Percentiles rank a stretch among this genome's conserved stretches.
These are phyloP conservation scores for Imleria badia DNA, from an alignment of 768 basidiomycete genomes.

Conservation along the genomic window DNA sequence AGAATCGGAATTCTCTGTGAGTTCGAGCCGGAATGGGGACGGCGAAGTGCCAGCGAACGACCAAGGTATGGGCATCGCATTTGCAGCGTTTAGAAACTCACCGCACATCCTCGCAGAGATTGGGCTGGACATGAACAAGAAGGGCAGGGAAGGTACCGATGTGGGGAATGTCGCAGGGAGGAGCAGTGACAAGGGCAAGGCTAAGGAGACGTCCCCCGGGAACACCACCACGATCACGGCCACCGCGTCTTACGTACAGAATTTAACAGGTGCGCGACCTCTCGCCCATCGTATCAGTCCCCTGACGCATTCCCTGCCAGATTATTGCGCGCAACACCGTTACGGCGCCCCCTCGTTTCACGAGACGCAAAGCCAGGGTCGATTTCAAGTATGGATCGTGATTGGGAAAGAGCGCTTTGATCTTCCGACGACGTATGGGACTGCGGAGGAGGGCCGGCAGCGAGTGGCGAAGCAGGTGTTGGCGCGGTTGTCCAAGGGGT, in stretches of 20 bases:
- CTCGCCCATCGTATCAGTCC: neutral
- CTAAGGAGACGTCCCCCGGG: slow-evolving; percentile 3
- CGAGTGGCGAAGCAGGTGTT: slow-evolving; percentile 46
- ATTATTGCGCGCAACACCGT: slow-evolving; percentile 17
- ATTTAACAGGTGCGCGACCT: slow-evolving; percentile 13
- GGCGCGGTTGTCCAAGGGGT: slow-evolving; percentile 33
- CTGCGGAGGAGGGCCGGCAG: slow-evolving; percentile 40
- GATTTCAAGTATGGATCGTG: slow-evolving; percentile 47
- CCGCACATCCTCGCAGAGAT: neutral
- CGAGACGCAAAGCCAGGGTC: slow-evolving; percentile 19
- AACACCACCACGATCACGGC: neutral
- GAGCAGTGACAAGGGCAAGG: slow-evolving; percentile 9
- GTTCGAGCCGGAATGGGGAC: slow-evolving; percentile 24
- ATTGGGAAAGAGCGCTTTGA: slow-evolving; percentile 45
- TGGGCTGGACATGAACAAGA: neutral
- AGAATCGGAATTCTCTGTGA: slow-evolving; percentile 25
- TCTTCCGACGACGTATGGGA: slow-evolving; percentile 40
- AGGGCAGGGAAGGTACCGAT: neutral
- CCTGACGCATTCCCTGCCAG: slow-evolving; percentile 8
- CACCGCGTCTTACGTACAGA: slow-evolving; percentile 13
- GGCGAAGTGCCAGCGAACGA: neutral
- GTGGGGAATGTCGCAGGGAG: neutral
- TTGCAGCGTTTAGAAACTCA: neutral
- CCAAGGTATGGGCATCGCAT: slow-evolving; percentile 9
- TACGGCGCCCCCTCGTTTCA: slow-evolving; percentile 35